These are phyloP conservation scores for Adansonia rubrostipa DNA, from an alignment of 441 rosid genomes.

Conservation along the genomic window DNA sequence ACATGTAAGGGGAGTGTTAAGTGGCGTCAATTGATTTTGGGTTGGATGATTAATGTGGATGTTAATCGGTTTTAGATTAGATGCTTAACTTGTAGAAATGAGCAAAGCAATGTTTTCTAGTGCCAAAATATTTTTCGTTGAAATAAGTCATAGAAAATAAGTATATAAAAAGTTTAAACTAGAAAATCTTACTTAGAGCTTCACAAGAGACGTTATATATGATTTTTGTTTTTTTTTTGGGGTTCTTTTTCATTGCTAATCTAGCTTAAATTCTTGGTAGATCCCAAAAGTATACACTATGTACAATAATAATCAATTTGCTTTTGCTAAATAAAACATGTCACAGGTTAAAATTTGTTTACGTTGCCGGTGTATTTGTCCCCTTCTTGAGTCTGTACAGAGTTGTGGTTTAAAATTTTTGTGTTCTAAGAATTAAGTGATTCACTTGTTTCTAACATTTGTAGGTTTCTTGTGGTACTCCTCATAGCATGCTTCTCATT, in stretches of 20 bases:
- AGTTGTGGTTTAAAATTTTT: conserved; percentile 21
- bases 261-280: conserved; percentile 7
- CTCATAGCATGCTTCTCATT: conserved; percentile 82
- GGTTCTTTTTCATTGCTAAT: neutral
- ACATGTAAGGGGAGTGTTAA: too few relatives aligned
- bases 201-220: neutral
- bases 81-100: neutral
- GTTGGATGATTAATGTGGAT: too few relatives aligned
- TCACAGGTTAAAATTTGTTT: conserved; percentile 14
- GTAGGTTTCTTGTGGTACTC: conserved; percentile 83
- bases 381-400: conserved; percentile 22
- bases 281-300: neutral
- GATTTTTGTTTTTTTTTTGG: neutral
- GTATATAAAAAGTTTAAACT: neutral
- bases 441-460: conserved; percentile 31
- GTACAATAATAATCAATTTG: neutral
- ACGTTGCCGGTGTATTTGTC: conserved; percentile 11
- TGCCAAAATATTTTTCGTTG: neutral
- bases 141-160: neutral
- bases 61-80: neutral
- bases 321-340: conserved; percentile 12
- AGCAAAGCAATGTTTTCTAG: neutral
- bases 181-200: neutral
- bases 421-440: conserved; percentile 21
- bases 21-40: too few relatives aligned